Base-by-base conservation (phyloP, 1,139 yeast genomes). In the Martiniozyma asiatica region DNA sequence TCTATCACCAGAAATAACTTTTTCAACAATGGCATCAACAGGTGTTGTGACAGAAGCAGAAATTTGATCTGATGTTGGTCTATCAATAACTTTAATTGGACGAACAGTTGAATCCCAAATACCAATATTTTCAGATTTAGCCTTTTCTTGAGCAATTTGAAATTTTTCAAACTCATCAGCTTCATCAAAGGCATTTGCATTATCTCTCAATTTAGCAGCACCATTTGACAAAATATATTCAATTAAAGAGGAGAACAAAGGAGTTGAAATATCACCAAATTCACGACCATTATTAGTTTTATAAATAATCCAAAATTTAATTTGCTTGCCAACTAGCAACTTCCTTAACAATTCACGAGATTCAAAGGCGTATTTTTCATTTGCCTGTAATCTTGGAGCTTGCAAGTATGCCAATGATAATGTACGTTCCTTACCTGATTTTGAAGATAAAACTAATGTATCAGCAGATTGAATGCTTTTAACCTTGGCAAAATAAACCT, bases 1-100 rank as follows among this genome's bases (percentile, higher is more conserved):
- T 33, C 94, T 59, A 53, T 84, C 94, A 30, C 94, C 94, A 41
- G 77, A 62, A 35, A 81, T 64, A 14, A 78, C 92, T 44, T 68
- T 72, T 52, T 82, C 94, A 20, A 82, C 74, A 36, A 82, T 65
- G 14, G 78, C 63, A 12, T 64, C 59, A 37, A 72, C 54, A 21
- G 76, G 71, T 17, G 53, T 37, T 19, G 53, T 53, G 34, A 51
- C 53, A 6, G 73, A 62, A 32, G 50, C 51, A 13, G 51, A 47
- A 33, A 61, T 54, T 25, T 65, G 55, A 8, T 47, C 49, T 11
- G 57, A 61, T 16, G 64, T 55, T 25, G 73, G 55, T 15, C 48
- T 41, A 8, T 47, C 39, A 24, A 51, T 49, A 5, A 51, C 35
- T 25, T 58, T 55, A 30, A 67, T 52, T 10, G 54, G 30, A 9